Evolutionary conservation across 148 eudicot species (phyloP).

Genomic region (Rhododendron williamsianum): DNA sequence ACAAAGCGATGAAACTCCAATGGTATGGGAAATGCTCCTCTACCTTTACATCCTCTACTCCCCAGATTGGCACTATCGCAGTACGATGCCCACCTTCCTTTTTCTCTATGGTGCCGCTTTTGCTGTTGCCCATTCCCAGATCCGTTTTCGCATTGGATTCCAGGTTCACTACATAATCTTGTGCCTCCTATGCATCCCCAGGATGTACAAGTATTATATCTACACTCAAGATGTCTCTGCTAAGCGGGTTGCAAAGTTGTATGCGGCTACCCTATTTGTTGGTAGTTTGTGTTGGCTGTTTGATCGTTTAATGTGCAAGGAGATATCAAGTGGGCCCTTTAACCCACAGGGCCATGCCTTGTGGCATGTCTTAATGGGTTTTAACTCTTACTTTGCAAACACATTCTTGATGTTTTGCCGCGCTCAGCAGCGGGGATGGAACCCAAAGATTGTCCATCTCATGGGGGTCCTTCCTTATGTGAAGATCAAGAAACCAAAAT

Average conservation of each 20-base stretch:
- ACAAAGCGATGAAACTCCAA: slow-evolving; percentile 91
- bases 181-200: slow-evolving; percentile 92
- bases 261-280: slow-evolving; percentile 40
- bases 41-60: slow-evolving; percentile 91
- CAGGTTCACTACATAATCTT: slow-evolving; percentile 65
- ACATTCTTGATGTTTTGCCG: slow-evolving; percentile 92
- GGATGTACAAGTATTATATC: slow-evolving; percentile 93
- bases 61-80: slow-evolving; percentile 93
- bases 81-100: slow-evolving; percentile 89
- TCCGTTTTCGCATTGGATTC: slow-evolving; percentile 55
- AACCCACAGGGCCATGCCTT: slow-evolving; percentile 94
- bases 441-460: slow-evolving; percentile 54
- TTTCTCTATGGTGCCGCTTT: slow-evolving; percentile 79
- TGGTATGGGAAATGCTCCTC: slow-evolving; percentile 97
- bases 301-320: slow-evolving; percentile 64
- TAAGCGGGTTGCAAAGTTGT: slow-evolving; percentile 68
- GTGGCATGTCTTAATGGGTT: slow-evolving; percentile 89
- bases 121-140: slow-evolving; percentile 64
- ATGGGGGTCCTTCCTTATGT: slow-evolving; percentile 71
- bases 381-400: slow-evolving; percentile 83
- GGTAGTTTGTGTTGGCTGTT: slow-evolving; percentile 69
- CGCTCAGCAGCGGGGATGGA: slow-evolving; percentile 79
- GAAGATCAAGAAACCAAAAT: slow-evolving; percentile 72
- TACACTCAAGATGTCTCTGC: slow-evolving; percentile 55
- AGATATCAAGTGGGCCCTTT: slow-evolving; percentile 51